Base-by-base conservation (phyloP, 2,329 filamentous ascomycete genomes). In the Cercospora zeae-maydis region DNA sequence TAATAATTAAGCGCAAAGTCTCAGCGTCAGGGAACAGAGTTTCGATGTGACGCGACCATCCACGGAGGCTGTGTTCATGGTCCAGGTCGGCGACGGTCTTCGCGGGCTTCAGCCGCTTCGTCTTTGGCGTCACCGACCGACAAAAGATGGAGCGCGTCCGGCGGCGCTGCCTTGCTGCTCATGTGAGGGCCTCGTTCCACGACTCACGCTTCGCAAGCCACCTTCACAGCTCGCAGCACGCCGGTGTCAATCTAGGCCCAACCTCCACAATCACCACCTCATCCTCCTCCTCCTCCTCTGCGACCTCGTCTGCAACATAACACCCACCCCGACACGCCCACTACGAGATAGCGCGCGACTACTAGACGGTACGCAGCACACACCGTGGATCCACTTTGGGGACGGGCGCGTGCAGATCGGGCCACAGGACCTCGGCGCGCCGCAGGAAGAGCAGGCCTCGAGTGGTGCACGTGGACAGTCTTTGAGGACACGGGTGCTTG, bases 391-490 rank as follows among this genome's bases (percentile, higher is more conserved):
- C 31, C 27, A 10, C 30, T 45, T 14, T 14, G 19, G 27, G n/a
- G 16, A 11, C 58, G 36, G 37, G 30, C 30, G 21, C 59, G 52
- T 33, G 52, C 51, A 61, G 36, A 55, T 14, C 14, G 21, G 24
- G 53, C 56, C 34, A 42, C 51, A 24, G 30, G 37, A 30, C n/a
- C 27, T 53, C 53, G 53, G 53, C 52, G 55, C 14, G 37, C 59
- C 49, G 53, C 59, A 55, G 51, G 16, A 49, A 39, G 30, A 37
- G 24, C 59, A 47, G 21, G 59, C 33, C 33, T 16, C 14, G 7
- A 27, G 37, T 47, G 30, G 59, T 27, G 62, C 62, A 63, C 62
- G 62, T 63, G 62, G 34, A 33, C 62, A 45, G 42, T 58, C 27
- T 24, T 58, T 36, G 57, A 63, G 39, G 52, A 30, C 62, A 42